Evolutionary conservation across 768 basidiomycete genomes (phyloP), one percentile per base, ranked within the genome.

Genomic region (Lyophyllum decastes): DNA sequence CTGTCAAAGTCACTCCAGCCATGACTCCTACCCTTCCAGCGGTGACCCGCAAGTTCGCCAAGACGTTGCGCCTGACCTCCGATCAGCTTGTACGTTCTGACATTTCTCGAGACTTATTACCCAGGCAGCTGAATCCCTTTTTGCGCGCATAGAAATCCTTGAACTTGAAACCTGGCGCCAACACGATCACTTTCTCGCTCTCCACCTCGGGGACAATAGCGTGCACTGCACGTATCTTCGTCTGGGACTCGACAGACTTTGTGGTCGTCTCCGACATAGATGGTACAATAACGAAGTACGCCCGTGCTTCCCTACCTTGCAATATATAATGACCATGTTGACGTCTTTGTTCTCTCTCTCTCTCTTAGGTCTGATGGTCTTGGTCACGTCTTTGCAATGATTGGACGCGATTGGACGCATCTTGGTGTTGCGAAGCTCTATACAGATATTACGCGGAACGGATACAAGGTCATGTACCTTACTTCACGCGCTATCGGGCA

Each of bases 361-460:
- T 41, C 43, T 53, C 11, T 22, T 44, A 96, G 94, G 70, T 98
- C 95, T 1, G 96, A 98, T 72, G 96, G 94, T 1, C 77, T 98
- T 6, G 96, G 96, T 0, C 96, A 98, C 68, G 89, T 99, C 49
- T 95, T 97, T 66, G 95, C 95, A 2, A 94, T 97, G 84, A 95
- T 98, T 62, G 97, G 96, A 8, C 87, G 95, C 9, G 96, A 98
- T 70, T 98, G 96, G 97, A 98, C 96, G 2, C 96, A 98, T 71
- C 78, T 92, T 4, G 96, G 97, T 6, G 95, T 98, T 30, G 96
- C 95, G 14, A 98, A 98, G 73, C 79, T 98, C 17, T 98, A 98
- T 74, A 96, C 93, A 1, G 96, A 98, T 68, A 97, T 99, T 61
- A 81, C 82, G 46, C 86, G 92, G 52, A 98, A 99, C 68, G 97